These are phyloP conservation scores for Hansenula sp. DNA, from an alignment of 1,139 yeast genomes.

Conservation along the genomic window DNA sequence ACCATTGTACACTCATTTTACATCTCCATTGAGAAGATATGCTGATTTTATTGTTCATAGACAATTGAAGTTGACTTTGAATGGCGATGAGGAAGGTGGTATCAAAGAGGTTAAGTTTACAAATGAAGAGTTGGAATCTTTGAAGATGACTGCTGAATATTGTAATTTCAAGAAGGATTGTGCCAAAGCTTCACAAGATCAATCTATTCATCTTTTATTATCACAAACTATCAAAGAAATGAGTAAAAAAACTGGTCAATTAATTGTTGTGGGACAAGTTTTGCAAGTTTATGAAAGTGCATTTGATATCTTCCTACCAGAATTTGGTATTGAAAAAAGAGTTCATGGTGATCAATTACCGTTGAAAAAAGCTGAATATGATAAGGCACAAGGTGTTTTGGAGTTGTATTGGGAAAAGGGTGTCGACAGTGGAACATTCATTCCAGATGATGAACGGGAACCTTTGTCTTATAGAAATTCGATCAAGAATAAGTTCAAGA, in stretches of 20 bases:
- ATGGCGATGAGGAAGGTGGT: slow-evolving; percentile 22
- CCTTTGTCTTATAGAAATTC: slow-evolving; percentile 74
- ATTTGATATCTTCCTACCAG: slow-evolving; percentile 91
- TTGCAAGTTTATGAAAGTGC: slow-evolving; percentile 94
- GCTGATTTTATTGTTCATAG: slow-evolving; percentile 92
- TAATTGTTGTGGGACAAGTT: slow-evolving; percentile 82
- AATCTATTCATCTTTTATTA: slow-evolving; percentile 80
- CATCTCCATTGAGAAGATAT: slow-evolving; percentile 89
- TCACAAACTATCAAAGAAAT: slow-evolving; percentile 82
- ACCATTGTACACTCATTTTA: slow-evolving; percentile 89
- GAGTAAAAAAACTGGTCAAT: slow-evolving; percentile 74
- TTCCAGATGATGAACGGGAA: slow-evolving; percentile 84
- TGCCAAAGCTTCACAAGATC: slow-evolving; percentile 91
- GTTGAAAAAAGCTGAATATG: slow-evolving; percentile 86
- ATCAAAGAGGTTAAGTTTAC: slow-evolving; percentile 5
- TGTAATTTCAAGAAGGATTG: slow-evolving; percentile 96
- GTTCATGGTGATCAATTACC: slow-evolving; percentile 98
- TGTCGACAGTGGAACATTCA: slow-evolving; percentile 83
- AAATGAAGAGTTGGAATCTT: slow-evolving; percentile 60
- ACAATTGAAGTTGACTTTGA: slow-evolving; percentile 70
- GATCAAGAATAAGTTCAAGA: slow-evolving; percentile 72
- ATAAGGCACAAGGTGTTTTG: slow-evolving; percentile 59
- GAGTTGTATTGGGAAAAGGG: slow-evolving; percentile 93
- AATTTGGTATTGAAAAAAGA: slow-evolving; percentile 93
- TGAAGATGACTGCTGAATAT: slow-evolving; percentile 82